Base-by-base conservation (phyloP, 2,329 filamentous ascomycete genomes). In the Penicillium thymicola region DNA sequence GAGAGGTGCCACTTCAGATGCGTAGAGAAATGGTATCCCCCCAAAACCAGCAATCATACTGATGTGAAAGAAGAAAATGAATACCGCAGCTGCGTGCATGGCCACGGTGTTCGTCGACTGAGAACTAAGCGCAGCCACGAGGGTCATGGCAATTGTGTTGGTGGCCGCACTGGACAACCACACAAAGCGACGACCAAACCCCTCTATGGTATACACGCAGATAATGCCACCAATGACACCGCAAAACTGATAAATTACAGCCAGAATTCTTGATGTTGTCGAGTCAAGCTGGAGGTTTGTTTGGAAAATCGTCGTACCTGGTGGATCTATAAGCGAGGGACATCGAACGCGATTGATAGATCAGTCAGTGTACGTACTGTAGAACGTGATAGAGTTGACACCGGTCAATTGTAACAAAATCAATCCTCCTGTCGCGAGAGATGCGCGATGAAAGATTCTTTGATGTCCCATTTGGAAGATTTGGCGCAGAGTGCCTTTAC, bases 11-110 rank as follows among this genome's bases (percentile, higher is more conserved):
- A 32, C 30, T 32, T 32, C 30, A 0, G 30, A 32, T 14, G 30
- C 30, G 5, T 85, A 86, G 21, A 85, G 73, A 71, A 85, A 85
- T 62, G 83, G 85, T 32, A 82, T 78, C 1, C 83, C 83, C 0
- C 84, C 75, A 71, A 84, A 85, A 0, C 82, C 83, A 55, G 85
- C 81, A 0, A 81, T 82, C 43, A 84, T 81, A 70, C 85, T 85
- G 62, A 80, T 82, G 70, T 85, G 82, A 74, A 83, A 86, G 45
- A 83, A 68, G 69, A 82, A 86, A 47, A 86, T 77, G 68, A 84
- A 84, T 59, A 82, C 76, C 0, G 80, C 81, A 0, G 80, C 81
- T 21, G 43, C 57, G 18, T 59, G 23, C 42, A 57, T 58, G 30
- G 59, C 59, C 21, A 48, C 46, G 7, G n/a, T 47, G 45, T 62